phyloP scores from a whole-genome alignment of 2,329 filamentous ascomycete genomes.

The Nigrospora oryzae region DNA sequence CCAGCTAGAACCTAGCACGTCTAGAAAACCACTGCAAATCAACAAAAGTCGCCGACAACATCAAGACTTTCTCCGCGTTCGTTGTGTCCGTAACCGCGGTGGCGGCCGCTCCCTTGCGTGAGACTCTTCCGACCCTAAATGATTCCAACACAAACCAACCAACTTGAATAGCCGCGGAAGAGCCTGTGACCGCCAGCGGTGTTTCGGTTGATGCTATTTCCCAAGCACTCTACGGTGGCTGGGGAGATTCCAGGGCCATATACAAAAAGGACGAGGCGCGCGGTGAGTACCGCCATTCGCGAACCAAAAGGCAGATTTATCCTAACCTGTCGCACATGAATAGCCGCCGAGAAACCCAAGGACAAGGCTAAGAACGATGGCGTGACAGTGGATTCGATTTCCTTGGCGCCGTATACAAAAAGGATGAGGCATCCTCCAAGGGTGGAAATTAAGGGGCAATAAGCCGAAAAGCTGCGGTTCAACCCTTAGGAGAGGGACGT shows the following conservation, averaged over 20 bases:
- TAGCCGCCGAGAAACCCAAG: too few relatives aligned
- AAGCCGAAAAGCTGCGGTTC: too few relatives aligned
- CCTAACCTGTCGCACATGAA: too few relatives aligned
- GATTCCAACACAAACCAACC: not conserved
- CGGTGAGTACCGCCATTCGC: not conserved
- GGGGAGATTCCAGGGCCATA: not conserved
- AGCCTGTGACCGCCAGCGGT: not conserved
- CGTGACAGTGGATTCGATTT: not conserved
- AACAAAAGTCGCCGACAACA: too few relatives aligned
- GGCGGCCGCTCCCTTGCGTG: not conserved
- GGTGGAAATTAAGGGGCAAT: too few relatives aligned
- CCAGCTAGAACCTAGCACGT: too few relatives aligned
- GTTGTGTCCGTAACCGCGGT: not conserved
- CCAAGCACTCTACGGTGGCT: not conserved
- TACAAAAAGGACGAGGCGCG: not conserved
- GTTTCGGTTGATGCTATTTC: not conserved
- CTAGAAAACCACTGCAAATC: too few relatives aligned
- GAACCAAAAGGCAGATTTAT: too few relatives aligned
- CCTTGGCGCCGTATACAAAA: not conserved
- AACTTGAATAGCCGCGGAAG: not conserved
- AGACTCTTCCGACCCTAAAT: not conserved
- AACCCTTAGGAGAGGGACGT: too few relatives aligned
- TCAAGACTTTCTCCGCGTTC: too few relatives aligned
- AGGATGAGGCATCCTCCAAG: too few relatives aligned
- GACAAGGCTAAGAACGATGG: not conserved